These are phyloP conservation scores for Malus fusca DNA, from an alignment of 306 rosid species.

Conservation along the genomic window DNA sequence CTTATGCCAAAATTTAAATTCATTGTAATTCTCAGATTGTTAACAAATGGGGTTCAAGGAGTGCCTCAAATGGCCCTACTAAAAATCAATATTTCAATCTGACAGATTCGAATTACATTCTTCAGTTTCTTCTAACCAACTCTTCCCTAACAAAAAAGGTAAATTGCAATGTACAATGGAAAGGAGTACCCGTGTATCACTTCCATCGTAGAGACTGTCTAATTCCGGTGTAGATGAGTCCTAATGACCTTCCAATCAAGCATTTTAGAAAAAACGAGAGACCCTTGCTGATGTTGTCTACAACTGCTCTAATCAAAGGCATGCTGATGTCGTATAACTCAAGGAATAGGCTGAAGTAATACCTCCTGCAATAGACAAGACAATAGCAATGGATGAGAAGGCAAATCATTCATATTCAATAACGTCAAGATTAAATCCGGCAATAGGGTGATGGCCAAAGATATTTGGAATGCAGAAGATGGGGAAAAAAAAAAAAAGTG, in stretches of 20 bases:
- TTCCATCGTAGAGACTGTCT: slow-evolving; percentile 87
- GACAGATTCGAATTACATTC: slow-evolving; percentile 10
- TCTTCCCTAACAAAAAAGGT: background rate
- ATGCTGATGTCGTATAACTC: slow-evolving; percentile 78
- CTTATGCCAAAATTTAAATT: background rate
- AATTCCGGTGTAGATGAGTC: slow-evolving; percentile 88
- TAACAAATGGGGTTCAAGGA: background rate
- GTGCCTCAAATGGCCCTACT: background rate
- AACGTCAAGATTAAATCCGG: background rate
- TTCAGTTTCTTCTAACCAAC: slow-evolving; percentile 13
- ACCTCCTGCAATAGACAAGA: slow-evolving; percentile 56
- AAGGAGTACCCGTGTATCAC: slow-evolving; percentile 28
- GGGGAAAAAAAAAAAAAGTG: background rate
- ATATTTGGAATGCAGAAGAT: background rate
- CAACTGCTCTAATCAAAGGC: slow-evolving; percentile 64
- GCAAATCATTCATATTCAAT: background rate
- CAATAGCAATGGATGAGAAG: slow-evolving; percentile 6
- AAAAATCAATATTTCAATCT: slow-evolving; percentile 11
- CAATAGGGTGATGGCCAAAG: background rate
- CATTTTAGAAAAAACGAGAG: slow-evolving; percentile 72
- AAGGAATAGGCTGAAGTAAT: slow-evolving; percentile 84
- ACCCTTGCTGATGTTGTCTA: slow-evolving; percentile 65
- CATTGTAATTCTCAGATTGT: background rate
- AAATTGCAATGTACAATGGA: slow-evolving; percentile 13
- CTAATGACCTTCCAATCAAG: slow-evolving; percentile 91